These are phyloP conservation scores for Phylloporus sp. DNA, from an alignment of 1,284 basidiomycete species.

Conservation along the genomic window DNA sequence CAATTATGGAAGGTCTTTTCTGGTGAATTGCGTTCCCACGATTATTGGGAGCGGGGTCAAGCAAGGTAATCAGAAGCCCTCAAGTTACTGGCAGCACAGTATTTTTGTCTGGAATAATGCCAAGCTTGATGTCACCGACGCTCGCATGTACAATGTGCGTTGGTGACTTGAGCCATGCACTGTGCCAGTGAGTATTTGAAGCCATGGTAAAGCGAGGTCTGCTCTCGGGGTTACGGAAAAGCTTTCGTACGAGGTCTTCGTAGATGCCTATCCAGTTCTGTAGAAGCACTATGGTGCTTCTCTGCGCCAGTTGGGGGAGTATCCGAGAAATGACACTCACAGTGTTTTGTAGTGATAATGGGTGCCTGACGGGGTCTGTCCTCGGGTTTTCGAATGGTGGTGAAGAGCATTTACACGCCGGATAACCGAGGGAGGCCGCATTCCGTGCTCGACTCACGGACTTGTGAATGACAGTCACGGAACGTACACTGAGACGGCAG, in stretches of 20 bases:
- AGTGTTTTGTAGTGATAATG: constrained; percentile 76
- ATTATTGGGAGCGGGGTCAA: no score
- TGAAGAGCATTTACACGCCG: constrained; percentile 13
- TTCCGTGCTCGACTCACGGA: constrained; percentile 41
- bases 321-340: constrained; percentile 63
- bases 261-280: constrained; percentile 95
- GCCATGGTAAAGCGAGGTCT: constrained; percentile 90
- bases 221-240: constrained; percentile 75
- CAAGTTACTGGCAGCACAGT: no score
- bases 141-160: constrained; percentile 76
- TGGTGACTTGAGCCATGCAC: constrained; percentile 59
- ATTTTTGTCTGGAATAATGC: constrained; percentile 81
- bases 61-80: no score
- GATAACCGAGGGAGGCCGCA: constrained; percentile 32
- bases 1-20: no score
- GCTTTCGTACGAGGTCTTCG: constrained; percentile 69
- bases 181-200: constrained; percentile 86
- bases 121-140: constrained; percentile 76
- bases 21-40: no score
- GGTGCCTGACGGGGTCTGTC: constrained; percentile 62
- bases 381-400: constrained; percentile 27
- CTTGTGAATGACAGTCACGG: constrained; percentile 73
- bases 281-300: constrained; percentile 86
- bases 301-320: constrained; percentile 62
- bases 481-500: no score